These are phyloP conservation scores for Annona squamosa DNA, from an alignment of 164 flowering plant species.

Conservation along the genomic window DNA sequence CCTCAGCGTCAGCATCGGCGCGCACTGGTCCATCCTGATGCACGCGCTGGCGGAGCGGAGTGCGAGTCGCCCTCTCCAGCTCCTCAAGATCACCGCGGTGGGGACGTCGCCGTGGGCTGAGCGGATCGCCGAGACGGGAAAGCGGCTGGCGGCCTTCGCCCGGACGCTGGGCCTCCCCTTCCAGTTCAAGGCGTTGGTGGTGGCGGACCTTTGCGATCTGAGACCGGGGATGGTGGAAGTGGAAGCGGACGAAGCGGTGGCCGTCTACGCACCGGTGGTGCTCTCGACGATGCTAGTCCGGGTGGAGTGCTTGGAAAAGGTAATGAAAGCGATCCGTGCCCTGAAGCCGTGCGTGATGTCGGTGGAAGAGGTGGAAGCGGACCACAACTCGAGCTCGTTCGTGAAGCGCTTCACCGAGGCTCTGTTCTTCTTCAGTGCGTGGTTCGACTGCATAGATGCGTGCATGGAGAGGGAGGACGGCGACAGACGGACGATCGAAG, in stretches of 20 bases:
- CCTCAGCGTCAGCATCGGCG: slow-evolving; percentile 32
- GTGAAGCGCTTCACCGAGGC: slow-evolving; percentile 41
- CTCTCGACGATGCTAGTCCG: slow-evolving; percentile 10
- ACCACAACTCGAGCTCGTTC: slow-evolving; percentile 39
- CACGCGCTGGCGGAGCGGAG: slow-evolving; percentile 36
- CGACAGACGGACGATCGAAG: slow-evolving; percentile 24
- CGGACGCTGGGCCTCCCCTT: slow-evolving; percentile 27
- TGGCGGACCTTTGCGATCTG: slow-evolving; percentile 32
- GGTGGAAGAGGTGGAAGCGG: slow-evolving; percentile 40
- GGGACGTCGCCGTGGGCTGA: slow-evolving; percentile 17
- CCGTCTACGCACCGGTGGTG: slow-evolving; percentile 18
- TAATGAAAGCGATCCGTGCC: slow-evolving; percentile 35
- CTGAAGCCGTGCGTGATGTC: slow-evolving; percentile 40
- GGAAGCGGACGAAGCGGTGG: slow-evolving; percentile 36
- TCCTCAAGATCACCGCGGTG: slow-evolving; percentile 40
- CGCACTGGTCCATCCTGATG: slow-evolving; percentile 38
- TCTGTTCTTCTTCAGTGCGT: slow-evolving; percentile 45
- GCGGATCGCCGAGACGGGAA: slow-evolving; percentile 28
- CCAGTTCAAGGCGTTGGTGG: slow-evolving; percentile 21
- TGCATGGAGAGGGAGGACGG: slow-evolving; percentile 25
- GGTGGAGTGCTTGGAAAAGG: slow-evolving; percentile 23
- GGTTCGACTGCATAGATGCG: slow-evolving; percentile 35
- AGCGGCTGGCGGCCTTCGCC: slow-evolving; percentile 30
- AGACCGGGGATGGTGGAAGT: slow-evolving; percentile 30
- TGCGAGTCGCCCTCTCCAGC: slow-evolving; percentile 26